Evolutionary conservation across 2,329 filamentous ascomycete species (phyloP), one percentile per base, ranked within the genome.

Genomic region (Fusarium domesticum): DNA sequence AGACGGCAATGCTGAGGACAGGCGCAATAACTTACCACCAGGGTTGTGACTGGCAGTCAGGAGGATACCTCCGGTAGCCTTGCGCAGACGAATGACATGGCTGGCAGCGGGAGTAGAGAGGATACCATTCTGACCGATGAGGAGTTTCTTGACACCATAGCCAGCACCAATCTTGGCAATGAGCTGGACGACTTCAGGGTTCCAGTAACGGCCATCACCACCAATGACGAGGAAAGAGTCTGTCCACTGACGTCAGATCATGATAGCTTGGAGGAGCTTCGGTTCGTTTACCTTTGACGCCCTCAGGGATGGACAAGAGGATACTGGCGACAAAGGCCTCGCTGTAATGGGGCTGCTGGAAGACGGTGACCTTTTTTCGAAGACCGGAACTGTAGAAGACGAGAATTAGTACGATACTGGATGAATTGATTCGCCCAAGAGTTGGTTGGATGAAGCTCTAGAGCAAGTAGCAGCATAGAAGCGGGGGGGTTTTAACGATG

Each of bases 41-140:
- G 93, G 91, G 75, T 98, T 98, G 78, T 98, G 93, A 69, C 90
- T 96, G 59, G 93, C 93, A 51, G 93, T 98, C 71, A 98, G 76
- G 49, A 98, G 78, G 63, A 98, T 98, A 66, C 93, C 93, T 64
- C 93, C 93, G 15, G 93, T 98, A 47, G 93, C 93, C 71, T 93
- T 88, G 64, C 88, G 83, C 74, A 95, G 91, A 61, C 93, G 85
- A 66, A 98, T 98, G 63, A 98, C 72, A 74, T 98, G 90, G 70
- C 89, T 96, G 58, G 93, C 92, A 54, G 93, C 93, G 2, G 93
- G 93, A 18, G 93, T 98, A 59, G 90, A 96, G 63, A 98, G 80
- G 64, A 98, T 97, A 68, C 93, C 93, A 70, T 96, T 78, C 71
- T 96, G 91, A 50, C 93, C 93, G 73, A 98, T 87, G 65, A 98